Evolutionary conservation across 345 rosid species (phyloP), one percentile per base, ranked within the genome.

Genomic region (Linum trigynum): DNA sequence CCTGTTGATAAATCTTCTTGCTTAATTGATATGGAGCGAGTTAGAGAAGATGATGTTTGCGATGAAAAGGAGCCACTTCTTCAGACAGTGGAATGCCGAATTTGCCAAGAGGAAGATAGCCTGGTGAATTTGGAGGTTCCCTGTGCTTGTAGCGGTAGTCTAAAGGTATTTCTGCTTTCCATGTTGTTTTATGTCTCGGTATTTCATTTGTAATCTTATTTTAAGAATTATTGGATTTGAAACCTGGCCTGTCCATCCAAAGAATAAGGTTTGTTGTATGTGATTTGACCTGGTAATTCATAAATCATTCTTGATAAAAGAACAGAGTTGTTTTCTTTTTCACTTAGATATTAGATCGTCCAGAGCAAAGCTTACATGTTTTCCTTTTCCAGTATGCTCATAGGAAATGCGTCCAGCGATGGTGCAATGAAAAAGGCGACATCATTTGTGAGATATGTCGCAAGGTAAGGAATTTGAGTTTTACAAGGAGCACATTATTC

Each of bases 71-170:
- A 76, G 55, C 75, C 73, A 43, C 75, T 76, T 57, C 55, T 76
- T 48, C 79, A 76, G 50, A 61, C 64, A 16, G 62, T 68, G 61
- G 79, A 76, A 65, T 76, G 79, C 35, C 75, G 79, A 40, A 76
- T 76, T 67, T 76, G 79, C 65, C 79, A 76, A 56, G 79, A 76
- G 64, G 79, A 76, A 66, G 79, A 76, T 64, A 61, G 62, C 57
- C 32, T 76, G 45, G 62, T 67, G 23, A 76, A 68, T 58, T 58
- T 76, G 75, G 79, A 76, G 73, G 23, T 50, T 32, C 79, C 79
- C 4, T 76, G 79, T 61, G 67, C 75, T 68, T 76, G 79, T 68
- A 76, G 64, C 61, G 79, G 79, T 39, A 76, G 79, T 58, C 65
- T 76, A 72, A 76, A 76, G 75, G 79, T 76, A 64, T 57, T 8